Evolutionary conservation across 2,329 filamentous ascomycete genomes (phyloP).

Genomic region (Botrytis tulipae): DNA sequence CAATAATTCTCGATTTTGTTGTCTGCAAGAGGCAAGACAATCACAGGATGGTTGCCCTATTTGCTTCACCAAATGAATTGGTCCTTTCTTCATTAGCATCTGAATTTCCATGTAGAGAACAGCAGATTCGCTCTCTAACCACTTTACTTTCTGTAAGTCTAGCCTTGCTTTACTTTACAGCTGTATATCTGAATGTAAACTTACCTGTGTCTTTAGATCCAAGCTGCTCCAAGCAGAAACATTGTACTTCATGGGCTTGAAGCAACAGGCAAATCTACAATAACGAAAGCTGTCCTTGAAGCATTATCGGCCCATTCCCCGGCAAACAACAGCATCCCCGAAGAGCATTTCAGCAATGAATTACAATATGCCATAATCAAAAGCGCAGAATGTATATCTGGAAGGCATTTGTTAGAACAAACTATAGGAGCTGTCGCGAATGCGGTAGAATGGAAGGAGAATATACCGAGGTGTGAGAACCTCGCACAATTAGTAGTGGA

Average conservation of each 20-base stretch:
- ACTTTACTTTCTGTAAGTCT: conserved; percentile 47
- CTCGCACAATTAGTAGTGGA: conserved; percentile 74
- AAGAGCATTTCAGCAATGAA: conserved; percentile 47
- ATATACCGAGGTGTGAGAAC: conserved; percentile 71
- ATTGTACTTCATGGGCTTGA: conserved; percentile 81
- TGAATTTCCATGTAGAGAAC: conserved; percentile 56
- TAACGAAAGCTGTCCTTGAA: conserved; percentile 62
- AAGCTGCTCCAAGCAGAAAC: conserved; percentile 42
- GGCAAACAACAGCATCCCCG: conserved; percentile 53
- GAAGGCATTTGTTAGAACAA: conserved; percentile 73
- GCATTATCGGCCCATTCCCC: conserved; percentile 47
- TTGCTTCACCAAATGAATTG: conserved; percentile 53
- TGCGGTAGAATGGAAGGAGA: conserved; percentile 49
- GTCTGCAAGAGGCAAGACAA: not conserved
- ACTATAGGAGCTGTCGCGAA: conserved; percentile 59
- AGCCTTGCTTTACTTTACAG: not conserved
- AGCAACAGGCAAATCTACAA: conserved; percentile 79
- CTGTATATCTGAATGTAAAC: not conserved
- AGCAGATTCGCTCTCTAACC: conserved; percentile 57
- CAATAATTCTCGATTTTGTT: not conserved
- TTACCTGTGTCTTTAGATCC: conserved; percentile 28
- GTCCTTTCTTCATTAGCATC: conserved; percentile 47
- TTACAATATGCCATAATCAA: conserved; percentile 62
- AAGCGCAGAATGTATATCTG: conserved; percentile 74
- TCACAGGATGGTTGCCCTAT: conserved; percentile 43